Conservation (phyloP, 2,329 filamentous ascomycete genomes). For the Fusarium sambucinum region DNA sequence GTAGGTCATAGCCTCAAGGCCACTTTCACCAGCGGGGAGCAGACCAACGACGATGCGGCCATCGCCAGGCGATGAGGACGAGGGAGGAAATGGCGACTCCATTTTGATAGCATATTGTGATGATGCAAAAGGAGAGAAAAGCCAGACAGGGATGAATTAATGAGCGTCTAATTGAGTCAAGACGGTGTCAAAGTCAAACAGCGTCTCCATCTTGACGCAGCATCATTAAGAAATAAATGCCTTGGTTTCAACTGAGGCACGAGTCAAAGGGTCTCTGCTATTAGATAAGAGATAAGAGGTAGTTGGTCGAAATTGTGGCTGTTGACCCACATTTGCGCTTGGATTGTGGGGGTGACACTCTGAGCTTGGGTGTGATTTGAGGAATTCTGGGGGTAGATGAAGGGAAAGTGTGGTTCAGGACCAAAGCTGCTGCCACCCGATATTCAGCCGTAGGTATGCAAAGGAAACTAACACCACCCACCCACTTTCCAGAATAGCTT, state of each 20-base stretch:
- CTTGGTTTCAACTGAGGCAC: constrained; percentile 23
- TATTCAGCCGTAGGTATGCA: constrained; percentile 41
- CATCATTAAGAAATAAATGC: constrained; percentile 31
- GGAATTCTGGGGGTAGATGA: neutral
- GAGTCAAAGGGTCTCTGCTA: constrained; percentile 19
- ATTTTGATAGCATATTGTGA: constrained; percentile 51
- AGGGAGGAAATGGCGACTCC: constrained; percentile 81
- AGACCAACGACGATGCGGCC: constrained; percentile 81
- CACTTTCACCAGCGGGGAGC: constrained; percentile 77
- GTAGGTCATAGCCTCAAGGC: constrained; percentile 81
- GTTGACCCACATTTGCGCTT: constrained; percentile 25
- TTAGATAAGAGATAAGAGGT: constrained; percentile 35
- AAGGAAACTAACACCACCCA: constrained; percentile 27
- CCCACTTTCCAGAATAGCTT: constrained; percentile 48
- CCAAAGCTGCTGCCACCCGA: constrained; percentile 30
- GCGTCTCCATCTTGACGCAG: constrained; percentile 31
- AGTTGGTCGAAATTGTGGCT: constrained; percentile 36
- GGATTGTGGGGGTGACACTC: constrained; percentile 22
- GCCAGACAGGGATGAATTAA: neutral
- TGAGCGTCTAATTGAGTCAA: constrained; percentile 3
- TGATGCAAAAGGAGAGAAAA: constrained; percentile 12
- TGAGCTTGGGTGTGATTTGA: constrained; percentile 29
- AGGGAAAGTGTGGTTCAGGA: neutral
- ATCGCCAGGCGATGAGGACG: constrained; percentile 79
- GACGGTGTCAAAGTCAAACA: constrained; percentile 12